Evolutionary conservation across 768 basidiomycete species (phyloP), one percentile per base, ranked within the genome.

Genomic region (Terana coerulea): DNA sequence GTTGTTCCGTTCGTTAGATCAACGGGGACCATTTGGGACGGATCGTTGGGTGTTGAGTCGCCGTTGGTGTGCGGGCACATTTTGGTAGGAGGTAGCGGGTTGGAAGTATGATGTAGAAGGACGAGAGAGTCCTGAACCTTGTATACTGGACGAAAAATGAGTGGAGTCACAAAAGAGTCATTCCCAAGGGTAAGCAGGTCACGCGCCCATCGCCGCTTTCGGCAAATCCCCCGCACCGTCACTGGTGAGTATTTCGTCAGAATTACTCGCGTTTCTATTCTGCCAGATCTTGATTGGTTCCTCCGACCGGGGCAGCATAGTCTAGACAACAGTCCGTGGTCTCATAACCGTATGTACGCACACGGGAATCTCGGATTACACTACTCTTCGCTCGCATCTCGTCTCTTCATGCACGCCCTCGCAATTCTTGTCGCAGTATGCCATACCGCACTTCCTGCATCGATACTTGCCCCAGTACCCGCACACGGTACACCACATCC

Each of bases 381-480:
- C 64, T 21, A 86, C 79, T 30, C 89, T 74, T 52, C 81, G 73
- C 61, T 93, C 91, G 64, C 91, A 93, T 29, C 88, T 76, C 21
- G 86, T 90, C 67, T 93, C 91, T 24, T 76, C 72, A 58, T 94
- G 91, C 3, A 88, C 80, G 17, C 71, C 70, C 61, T 85, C 80
- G 60, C 91, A 94, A 49, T 80, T 81, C 35, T 74, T 69, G 64
- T 85, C 84, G 57, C 91, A 93, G 57, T 84, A 92, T 1, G 83
- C 73, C 75, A 90, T 74, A 0, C 82, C 81, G 67, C 91, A 93
- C 58, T 78, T 80, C 54, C 77, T 79, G 70, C 91, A 94, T 49
- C 78, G 84, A 63, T 94, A 93, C 3, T 73, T 72, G 5, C 88
- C 90, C 79, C 80, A 87, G 65, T 88, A 92, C 2, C 91, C 89